Evolutionary conservation across 768 basidiomycete genomes (phyloP).

Genomic region (Lentinula sp.): DNA sequence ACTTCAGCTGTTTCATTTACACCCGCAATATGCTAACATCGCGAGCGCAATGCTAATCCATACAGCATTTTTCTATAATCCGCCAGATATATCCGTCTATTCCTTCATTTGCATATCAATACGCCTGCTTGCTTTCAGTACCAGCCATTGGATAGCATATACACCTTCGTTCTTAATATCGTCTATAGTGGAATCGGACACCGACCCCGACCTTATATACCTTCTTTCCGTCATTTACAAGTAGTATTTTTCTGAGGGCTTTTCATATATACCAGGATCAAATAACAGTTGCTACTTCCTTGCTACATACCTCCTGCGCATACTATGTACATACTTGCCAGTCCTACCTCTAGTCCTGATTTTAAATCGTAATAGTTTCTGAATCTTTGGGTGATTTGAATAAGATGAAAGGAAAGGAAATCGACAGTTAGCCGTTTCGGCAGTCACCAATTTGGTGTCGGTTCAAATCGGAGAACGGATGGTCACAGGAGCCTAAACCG

Average conservation of each 20-base stretch:
- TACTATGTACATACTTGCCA: neutral
- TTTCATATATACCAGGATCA: neutral
- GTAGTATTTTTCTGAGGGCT: constrained; percentile 10
- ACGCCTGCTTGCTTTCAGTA: neutral
- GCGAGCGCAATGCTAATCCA: neutral
- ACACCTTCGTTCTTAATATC: neutral
- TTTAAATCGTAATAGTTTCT: too few species aligned
- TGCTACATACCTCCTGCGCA: neutral
- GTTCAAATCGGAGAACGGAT: too few species aligned
- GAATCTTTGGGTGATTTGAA: too few species aligned
- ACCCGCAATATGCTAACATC: neutral
- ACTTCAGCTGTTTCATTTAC: neutral
- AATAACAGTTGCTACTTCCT: neutral
- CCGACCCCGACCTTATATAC: neutral
- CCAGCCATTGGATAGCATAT: constrained; percentile 1
- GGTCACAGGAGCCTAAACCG: too few species aligned
- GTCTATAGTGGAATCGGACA: neutral
- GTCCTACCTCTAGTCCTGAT: neutral
- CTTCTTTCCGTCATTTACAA: neutral
- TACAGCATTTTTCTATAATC: neutral
- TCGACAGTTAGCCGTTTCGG: too few species aligned
- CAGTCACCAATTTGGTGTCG: too few species aligned
- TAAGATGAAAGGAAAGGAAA: too few species aligned
- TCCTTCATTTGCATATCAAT: neutral
- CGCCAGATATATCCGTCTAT: neutral